Base-by-base conservation (phyloP, 352 stramenopile species). In the Thalassiosira hispida region DNA sequence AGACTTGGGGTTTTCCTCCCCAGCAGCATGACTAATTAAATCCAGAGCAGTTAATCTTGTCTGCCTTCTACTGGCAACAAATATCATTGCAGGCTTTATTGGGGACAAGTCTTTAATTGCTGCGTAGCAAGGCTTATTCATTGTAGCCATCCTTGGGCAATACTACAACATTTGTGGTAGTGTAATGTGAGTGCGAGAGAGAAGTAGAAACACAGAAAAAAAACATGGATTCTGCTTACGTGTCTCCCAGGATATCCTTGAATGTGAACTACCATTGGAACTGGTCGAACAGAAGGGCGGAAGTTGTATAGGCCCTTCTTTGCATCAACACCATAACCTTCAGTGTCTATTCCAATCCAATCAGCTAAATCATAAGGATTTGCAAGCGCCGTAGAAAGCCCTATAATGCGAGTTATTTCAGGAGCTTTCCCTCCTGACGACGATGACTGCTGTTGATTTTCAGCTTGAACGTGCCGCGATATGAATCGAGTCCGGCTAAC, bases 61-160 rank as follows among this genome's bases (percentile, higher is more conserved):
- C 85, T 99, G 97, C 7, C 97, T 93, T 65, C 98, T 77, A 95
- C 96, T 99, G n/a, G 97, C 97, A 61, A 99, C 97, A 86, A 99
- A 99, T 55, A 99, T 96, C 0, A 99, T 91, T 35, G 93, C 91
- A 0, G 97, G 97, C 68, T 98, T 97, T 7, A 90, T 94, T 0
- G 94, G 93, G 40, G 96, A 97, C 73, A 99, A 94, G 46, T 98
- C 88, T 78, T 97, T 96, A 62, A 99, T 99, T 20, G 97, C 96
- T 65, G 97, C 95, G 75, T 98, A 99, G 4, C 96, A 98, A 4
- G 97, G 97, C 59, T 99, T 99, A 88, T 99, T 99, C 97, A 99
- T 99, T 7, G 96, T 98, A 2, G 96, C 96, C 97, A 99, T 99
- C 14, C 97, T 90, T 18, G 96, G 94, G 63, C 97, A 98, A 59